Base-by-base conservation (phyloP, 2,329 filamentous ascomycete species). In the Penicillium hesseltinei region DNA sequence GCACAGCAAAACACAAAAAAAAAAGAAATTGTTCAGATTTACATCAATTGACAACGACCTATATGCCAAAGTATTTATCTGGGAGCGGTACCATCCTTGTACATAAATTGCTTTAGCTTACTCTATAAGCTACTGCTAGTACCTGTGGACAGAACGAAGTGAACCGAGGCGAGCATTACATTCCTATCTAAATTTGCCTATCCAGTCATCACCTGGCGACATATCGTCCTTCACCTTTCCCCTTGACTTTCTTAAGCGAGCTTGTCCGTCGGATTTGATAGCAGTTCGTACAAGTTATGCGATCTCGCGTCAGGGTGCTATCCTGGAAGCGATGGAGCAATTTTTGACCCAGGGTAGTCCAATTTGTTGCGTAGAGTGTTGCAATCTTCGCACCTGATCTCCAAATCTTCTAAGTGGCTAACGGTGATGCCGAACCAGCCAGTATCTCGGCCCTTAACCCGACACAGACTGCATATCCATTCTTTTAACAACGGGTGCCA, bases 321-420 rank as follows among this genome's bases (percentile, higher is more conserved):
- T 38, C 17, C 17, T 38, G 0, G 2, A 5, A 1, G 1, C n/a
- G 36, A 10, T 38, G 17, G 4, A 38, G 36, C 1, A 9, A 19
- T 1, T 2, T 19, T 10, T 10, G 8, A 3, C 36, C 8, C 2
- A 38, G 2, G 9, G 4, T 5, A 2, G 4, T 38, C 35, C 17
- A 38, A 4, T 0, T 5, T 0, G 5, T 11, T 19, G 17, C 8
- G 0, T 19, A 38, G 2, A 5, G 4, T 2, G 2, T 19, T 1
- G 3, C 36, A 38, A 31, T 19, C 36, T 19, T 38, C 36, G 4
- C 36, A 19, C 4, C 8, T 9, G 4, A 38, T 38, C 2, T 19
- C 4, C 1, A 19, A 2, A n/a, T 5, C n/a, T 5, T 38, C 7
- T 4, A 38, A 8, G 9, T 19, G 17, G 8, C 17, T 19, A 3